A percentile compares a stretch with the other conserved stretches of the same genome.
phyloP scores from a whole-genome alignment of 768 basidiomycete genomes.

The Trametes cinnabarina region DNA sequence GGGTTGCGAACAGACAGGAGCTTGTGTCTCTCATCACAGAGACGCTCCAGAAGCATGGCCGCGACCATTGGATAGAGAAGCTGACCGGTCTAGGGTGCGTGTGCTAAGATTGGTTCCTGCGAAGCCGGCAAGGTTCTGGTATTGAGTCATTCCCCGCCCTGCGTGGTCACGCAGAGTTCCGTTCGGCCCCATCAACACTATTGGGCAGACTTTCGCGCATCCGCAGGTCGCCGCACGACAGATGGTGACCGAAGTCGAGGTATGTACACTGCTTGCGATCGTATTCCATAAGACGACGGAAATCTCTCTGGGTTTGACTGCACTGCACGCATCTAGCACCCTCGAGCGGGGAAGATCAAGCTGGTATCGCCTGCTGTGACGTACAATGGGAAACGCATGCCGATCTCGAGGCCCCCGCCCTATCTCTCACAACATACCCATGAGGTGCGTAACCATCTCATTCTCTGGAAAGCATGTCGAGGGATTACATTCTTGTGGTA shows the following conservation, averaged over 20 bases:
- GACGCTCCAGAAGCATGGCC: slow-evolving; percentile 51
- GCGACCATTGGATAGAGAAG: slow-evolving; percentile 71
- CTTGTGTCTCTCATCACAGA: slow-evolving; percentile 68
- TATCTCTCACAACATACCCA: slow-evolving; percentile 82
- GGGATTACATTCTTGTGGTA: background rate
- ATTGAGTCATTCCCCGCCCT: background rate
- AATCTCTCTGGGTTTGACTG: background rate
- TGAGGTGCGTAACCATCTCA: slow-evolving; percentile 44
- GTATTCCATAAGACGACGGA: too few species aligned
- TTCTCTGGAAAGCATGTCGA: background rate
- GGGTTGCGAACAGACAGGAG: slow-evolving; percentile 73
- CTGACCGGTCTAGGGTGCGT: slow-evolving; percentile 78
- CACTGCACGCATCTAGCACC: slow-evolving; percentile 24
- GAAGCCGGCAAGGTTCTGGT: background rate
- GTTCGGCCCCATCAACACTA: slow-evolving; percentile 91
- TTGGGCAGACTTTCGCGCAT: slow-evolving; percentile 85
- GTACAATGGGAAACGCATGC: slow-evolving; percentile 80
- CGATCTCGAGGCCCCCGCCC: slow-evolving; percentile 75
- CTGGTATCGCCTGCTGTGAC: slow-evolving; percentile 78
- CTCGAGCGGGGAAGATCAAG: slow-evolving; percentile 55
- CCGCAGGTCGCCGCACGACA: slow-evolving; percentile 79
- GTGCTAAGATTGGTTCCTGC: slow-evolving; percentile 28
- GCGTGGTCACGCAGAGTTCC: slow-evolving; percentile 52
- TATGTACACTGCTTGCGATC: slow-evolving; percentile 25
- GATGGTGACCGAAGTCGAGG: slow-evolving; percentile 76